Base-by-base conservation (phyloP, 805 yeast species). In the Wickerhamomyces alni region DNA sequence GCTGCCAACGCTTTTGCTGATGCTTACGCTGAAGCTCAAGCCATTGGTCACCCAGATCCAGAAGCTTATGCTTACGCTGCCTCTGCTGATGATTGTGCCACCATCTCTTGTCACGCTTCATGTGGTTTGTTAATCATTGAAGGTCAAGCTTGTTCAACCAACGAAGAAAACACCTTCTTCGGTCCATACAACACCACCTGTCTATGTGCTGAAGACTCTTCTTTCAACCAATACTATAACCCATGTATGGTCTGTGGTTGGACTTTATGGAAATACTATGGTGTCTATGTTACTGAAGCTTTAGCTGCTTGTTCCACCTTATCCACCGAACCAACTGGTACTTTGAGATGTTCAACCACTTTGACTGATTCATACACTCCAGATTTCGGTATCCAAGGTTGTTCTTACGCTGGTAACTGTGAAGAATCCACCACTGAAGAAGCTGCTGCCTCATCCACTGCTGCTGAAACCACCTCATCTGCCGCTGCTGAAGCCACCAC, bases 171-270 rank as follows among this genome's bases (percentile, higher is more conserved):
- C 35, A 33, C 39, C 17, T 50, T 46, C 36, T 37, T 48, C 3
- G 59, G 61, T 16, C 59, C 64, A 33, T 62, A 56, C 51, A 59
- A 58, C 46, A 21, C 43, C 24, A 39, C 46, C 13, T 61, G 67
- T 51, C 47, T 65, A 32, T 65, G 70, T 61, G 34, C 47, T 12
- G 33, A 41, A 0, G 63, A 35, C 27, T 37, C 62, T 24, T 19
- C 42, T 6, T 65, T 65, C 54, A 15, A 52, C 36, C 28, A 39
- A 9, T 47, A 53, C 33, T 61, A 63, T 43, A 46, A 48, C n/a
- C 44, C 46, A 7, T 65, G 70, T 53, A 54, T 65, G 47, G 63
- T 52, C 35, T 65, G 69, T 59, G 69, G 67, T 33, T 63, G 69
- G 66, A 61, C 66, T 38, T 45, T 64, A 44, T 64, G 68, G 68